These are phyloP conservation scores for Atalantia buxifolia DNA, from an alignment of 345 rosid species.

Conservation along the genomic window DNA sequence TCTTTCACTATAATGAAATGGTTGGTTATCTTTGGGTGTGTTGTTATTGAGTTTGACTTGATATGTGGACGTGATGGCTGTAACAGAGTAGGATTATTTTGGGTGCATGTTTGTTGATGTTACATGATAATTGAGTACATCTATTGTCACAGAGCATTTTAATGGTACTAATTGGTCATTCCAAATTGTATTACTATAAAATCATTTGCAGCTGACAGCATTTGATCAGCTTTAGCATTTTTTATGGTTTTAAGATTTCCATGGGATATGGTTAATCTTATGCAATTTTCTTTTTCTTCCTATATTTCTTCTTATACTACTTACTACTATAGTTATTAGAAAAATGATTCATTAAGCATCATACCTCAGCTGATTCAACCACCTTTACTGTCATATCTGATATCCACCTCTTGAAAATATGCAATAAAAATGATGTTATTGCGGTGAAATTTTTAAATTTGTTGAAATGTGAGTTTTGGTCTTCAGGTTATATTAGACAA, in stretches of 20 bases:
- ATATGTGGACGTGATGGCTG: background rate
- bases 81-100: background rate
- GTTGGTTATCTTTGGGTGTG: background rate
- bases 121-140: background rate
- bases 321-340: background rate
- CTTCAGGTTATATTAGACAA: background rate
- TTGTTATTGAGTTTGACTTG: background rate
- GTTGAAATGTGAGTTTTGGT: background rate
- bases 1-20: background rate
- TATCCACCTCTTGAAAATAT: no score
- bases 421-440: background rate
- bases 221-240: background rate
- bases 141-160: background rate
- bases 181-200: background rate
- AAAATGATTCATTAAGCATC: background rate
- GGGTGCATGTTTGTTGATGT: background rate
- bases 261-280: background rate
- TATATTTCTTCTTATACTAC: background rate
- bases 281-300: background rate
- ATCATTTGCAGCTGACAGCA: background rate
- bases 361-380: background rate
- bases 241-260: background rate
- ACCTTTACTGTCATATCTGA: background rate
- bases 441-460: background rate
- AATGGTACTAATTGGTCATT: background rate